Percentiles rank a stretch among this genome's conserved stretches.
phyloP scores from a whole-genome alignment of 1,284 basidiomycete species.

The Moniliella sp. region DNA sequence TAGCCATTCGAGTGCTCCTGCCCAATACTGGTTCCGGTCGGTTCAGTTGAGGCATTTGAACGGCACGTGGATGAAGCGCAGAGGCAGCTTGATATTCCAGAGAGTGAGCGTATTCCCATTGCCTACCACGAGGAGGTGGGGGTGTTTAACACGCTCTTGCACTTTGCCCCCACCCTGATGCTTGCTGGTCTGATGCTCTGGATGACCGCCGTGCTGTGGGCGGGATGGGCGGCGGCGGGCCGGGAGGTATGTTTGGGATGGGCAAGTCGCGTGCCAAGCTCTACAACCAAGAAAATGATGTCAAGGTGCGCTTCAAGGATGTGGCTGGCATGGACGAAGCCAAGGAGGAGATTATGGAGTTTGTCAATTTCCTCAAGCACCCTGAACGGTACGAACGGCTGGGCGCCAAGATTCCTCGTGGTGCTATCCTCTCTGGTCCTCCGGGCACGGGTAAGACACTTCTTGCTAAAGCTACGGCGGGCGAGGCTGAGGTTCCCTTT shows the following conservation, averaged over 20 bases:
- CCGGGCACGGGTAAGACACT: constrained; percentile 97
- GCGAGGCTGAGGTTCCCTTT: constrained; percentile 91
- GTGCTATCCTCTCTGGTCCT: constrained; percentile 88
- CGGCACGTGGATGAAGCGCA: constrained; percentile 81
- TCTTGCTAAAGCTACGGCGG: constrained; percentile 90
- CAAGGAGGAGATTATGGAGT: constrained; percentile 99
- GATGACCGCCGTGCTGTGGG: constrained; percentile 43
- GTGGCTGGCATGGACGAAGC: constrained; percentile 99
- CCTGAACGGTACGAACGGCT: constrained; percentile 81
- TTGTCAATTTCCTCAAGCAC: constrained; percentile 95
- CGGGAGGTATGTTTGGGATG: constrained; percentile 85
- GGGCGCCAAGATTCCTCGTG: constrained; percentile 93
- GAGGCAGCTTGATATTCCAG: constrained; percentile 69
- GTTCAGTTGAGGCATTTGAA: constrained; percentile 90
- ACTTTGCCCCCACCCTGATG: constrained; percentile 80
- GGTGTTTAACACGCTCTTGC: constrained; percentile 56
- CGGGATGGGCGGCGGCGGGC: constrained; percentile 37
- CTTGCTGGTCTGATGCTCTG: constrained; percentile 74
- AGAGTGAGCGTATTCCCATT: constrained; percentile 79
- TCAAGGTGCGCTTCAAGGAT: constrained; percentile 79
- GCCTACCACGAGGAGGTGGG: constrained; percentile 88
- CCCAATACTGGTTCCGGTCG: constrained; percentile 79
- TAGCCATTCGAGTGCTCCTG: constrained; percentile 36
- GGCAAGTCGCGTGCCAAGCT: constrained; percentile 84
- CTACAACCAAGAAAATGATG: constrained; percentile 91